Base-by-base conservation (phyloP, 2,329 filamentous ascomycete species). In the Teratosphaeria nubilosa region DNA sequence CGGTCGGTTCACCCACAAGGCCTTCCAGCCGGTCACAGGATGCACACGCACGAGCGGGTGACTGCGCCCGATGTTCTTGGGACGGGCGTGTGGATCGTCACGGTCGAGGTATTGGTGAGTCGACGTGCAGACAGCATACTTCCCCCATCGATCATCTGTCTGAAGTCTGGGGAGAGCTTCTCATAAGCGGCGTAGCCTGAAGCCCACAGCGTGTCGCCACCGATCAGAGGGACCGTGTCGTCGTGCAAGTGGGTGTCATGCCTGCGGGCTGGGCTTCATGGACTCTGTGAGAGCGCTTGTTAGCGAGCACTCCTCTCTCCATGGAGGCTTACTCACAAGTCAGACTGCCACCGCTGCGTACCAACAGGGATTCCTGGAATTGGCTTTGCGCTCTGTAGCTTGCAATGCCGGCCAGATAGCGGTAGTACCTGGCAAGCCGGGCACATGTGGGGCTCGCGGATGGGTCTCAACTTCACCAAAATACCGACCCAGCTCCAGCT, bases 131-230 rank as follows among this genome's bases (percentile, higher is more conserved):
- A 89, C 80, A 22, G 85, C 86, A 4, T 79, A 72, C 59, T 77
- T 80, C 5, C 86, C 86, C 86, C 86, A 64, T 89, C 86, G 60
- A 89, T 86, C 56, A 89, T 82, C 68, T 81, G 81, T 48, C 86
- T 84, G 73, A 90, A 89, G 2, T 76, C 80, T 0, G 86, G 86
- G 1, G 83, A 86, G 0, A 89, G 78, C 72, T 89, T 89, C 71
- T 88, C 85, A 64, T 90, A 90, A 0, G 86, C 86, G 0, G 82
- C 76, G 67, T 89, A 89, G 1, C 86, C 85, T 59, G 80, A 84
- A 0, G 86, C 84, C 86, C 86, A 90, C 0, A 89, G 78, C 0
- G 86, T 89, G 69, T 90, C 86, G 11, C 86, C 86, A 1, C 86
- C 86, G 0, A 83, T 68, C 0, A 76, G 77, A 0, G 85, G 85